phyloP scores from a whole-genome alignment of 768 basidiomycete species.

The Russula earlei region DNA sequence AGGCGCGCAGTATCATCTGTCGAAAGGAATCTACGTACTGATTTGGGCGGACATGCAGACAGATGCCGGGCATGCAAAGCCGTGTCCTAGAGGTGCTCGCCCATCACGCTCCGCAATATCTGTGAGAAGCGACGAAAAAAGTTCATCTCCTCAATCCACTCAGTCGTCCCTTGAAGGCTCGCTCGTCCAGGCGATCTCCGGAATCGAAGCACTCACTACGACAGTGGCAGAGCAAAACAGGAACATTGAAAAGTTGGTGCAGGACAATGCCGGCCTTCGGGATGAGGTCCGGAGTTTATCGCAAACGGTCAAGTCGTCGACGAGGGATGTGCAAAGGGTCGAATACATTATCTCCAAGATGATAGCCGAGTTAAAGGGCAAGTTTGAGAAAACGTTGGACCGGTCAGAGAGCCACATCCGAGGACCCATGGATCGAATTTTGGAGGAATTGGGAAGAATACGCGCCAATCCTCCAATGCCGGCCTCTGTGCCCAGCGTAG shows the following conservation, averaged over 20 bases:
- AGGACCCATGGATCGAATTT: conserved; percentile 3
- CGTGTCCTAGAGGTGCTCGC: not conserved
- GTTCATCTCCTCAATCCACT: not conserved
- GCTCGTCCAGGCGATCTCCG: not conserved
- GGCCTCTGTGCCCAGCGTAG: not conserved
- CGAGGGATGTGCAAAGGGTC: conserved; percentile 11
- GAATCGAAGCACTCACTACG: not conserved
- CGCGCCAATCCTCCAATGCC: not conserved
- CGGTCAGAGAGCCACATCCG: conserved; percentile 1
- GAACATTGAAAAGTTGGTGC: not conserved
- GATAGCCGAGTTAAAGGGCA: not conserved
- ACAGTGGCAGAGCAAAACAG: not conserved
- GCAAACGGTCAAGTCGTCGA: not conserved
- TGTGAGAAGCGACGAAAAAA: not conserved
- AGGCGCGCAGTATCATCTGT: not conserved
- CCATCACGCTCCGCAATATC: not conserved
- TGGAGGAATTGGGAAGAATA: conserved; percentile 5
- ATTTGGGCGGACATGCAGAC: not conserved
- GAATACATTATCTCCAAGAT: not conserved
- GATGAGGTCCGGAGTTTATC: not conserved
- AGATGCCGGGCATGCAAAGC: not conserved
- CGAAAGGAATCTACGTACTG: not conserved
- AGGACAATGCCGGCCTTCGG: not conserved
- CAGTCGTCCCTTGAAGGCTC: not conserved
- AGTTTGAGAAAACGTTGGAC: conserved; percentile 4